Evolutionary conservation across 192 early-diverging fungal species (phyloP).

Genomic region (Cladochytrium replicatum): DNA sequence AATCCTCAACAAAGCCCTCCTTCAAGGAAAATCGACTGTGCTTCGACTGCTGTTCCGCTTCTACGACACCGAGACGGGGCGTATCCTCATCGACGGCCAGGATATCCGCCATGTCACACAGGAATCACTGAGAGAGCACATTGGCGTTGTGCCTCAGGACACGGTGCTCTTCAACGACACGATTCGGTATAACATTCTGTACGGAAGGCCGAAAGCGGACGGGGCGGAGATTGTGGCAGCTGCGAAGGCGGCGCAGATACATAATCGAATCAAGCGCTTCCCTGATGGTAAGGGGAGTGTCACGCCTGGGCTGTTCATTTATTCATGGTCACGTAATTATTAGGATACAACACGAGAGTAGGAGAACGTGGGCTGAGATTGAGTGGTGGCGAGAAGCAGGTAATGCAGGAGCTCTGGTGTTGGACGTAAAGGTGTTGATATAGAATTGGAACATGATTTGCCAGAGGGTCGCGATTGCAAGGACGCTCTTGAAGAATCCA

Average conservation of each 20-base stretch:
- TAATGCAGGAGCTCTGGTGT: conserved; percentile 79
- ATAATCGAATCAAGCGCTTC: conserved; percentile 65
- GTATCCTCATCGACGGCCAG: conserved; percentile 80
- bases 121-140: conserved; percentile 61
- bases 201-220: conserved; percentile 48
- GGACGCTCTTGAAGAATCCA: conserved; percentile 71
- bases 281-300: conserved; percentile 54
- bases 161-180: conserved; percentile 96
- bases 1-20: no score
- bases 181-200: conserved; percentile 89
- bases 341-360: conserved; percentile 50
- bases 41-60: conserved; percentile 79
- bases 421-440: conserved; percentile 53
- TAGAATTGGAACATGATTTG: neutral
- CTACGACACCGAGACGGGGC: conserved; percentile 75
- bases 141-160: conserved; percentile 95
- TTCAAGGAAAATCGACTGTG: conserved; percentile 62
- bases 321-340: conserved; percentile 59
- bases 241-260: conserved; percentile 70
- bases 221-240: conserved; percentile 60
- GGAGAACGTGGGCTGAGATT: conserved; percentile 62
- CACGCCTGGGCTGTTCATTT: conserved; percentile 43
- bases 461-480: conserved; percentile 74
- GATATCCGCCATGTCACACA: conserved; percentile 59
- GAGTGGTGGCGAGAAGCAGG: conserved; percentile 87